These are phyloP conservation scores for Alternaria burnsii DNA, from an alignment of 2,329 filamentous ascomycete genomes.

Conservation along the genomic window DNA sequence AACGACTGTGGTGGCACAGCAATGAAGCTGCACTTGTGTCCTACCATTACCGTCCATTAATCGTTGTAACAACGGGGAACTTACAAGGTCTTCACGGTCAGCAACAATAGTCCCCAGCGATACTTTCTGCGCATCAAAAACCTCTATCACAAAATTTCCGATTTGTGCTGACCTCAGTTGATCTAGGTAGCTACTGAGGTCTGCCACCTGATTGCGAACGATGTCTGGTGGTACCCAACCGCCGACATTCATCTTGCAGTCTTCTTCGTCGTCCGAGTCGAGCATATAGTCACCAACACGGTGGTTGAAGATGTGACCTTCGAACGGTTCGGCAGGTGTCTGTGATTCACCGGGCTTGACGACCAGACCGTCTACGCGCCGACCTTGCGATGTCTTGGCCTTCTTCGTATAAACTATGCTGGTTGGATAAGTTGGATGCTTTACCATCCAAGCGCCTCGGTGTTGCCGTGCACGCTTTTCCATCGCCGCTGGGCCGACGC, in stretches of 20 bases:
- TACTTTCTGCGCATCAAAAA: background rate
- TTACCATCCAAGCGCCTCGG: conserved; percentile 9
- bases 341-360: background rate
- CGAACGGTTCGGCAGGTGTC: background rate
- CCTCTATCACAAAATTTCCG: background rate
- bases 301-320: background rate
- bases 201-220: conserved; percentile 9
- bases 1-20: background rate
- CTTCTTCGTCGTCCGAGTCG: no score
- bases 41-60: background rate
- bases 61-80: background rate
- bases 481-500: conserved; percentile 14
- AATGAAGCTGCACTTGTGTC: conserved; percentile 1
- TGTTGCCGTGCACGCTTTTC: conserved; percentile 22
- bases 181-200: conserved; percentile 9
- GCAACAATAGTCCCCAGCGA: background rate
- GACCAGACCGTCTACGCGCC: background rate
- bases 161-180: background rate
- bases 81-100: background rate
- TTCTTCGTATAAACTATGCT: conserved; percentile 19
- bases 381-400: background rate
- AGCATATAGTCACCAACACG: background rate
- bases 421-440: conserved; percentile 13
- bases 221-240: conserved; percentile 16
- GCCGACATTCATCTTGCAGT: background rate